A percentile compares a stretch with the other conserved stretches of the same genome.
Evolutionary conservation across 1,284 basidiomycete species (phyloP).

Genomic region (Sphaerobolus stellatus): DNA sequence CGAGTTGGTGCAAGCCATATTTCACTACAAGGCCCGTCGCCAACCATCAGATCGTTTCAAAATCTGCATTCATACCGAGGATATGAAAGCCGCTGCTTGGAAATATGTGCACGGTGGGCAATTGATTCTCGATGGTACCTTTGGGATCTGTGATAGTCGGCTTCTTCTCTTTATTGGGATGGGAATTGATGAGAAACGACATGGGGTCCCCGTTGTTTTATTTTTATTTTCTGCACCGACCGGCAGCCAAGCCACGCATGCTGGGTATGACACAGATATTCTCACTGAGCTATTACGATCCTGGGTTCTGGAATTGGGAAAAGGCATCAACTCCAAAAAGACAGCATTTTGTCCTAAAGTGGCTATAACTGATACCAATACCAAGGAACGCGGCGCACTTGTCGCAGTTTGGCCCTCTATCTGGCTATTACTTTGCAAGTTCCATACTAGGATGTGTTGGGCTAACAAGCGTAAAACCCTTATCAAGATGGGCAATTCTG

Average conservation of each 20-base stretch:
- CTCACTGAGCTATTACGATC: slow-evolving; percentile 26
- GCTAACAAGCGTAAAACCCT: slow-evolving; percentile 26
- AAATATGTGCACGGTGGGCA: slow-evolving; percentile 31
- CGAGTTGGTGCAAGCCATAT: slow-evolving; percentile 23
- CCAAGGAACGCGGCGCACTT: slow-evolving; percentile 34
- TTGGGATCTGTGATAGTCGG: slow-evolving; percentile 32
- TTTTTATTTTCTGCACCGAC: slow-evolving; percentile 39
- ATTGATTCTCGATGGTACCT: slow-evolving; percentile 39
- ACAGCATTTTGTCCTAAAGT: slow-evolving; percentile 26
- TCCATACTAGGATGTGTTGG: slow-evolving; percentile 37
- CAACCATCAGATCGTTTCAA: slow-evolving; percentile 23
- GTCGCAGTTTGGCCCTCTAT: slow-evolving; percentile 28
- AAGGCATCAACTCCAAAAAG: neutral
- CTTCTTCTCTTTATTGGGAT: slow-evolving; percentile 39
- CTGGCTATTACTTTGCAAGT: slow-evolving; percentile 37
- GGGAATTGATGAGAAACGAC: slow-evolving; percentile 28
- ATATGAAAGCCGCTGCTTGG: slow-evolving; percentile 37
- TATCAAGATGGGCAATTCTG: neutral
- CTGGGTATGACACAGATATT: slow-evolving; percentile 35
- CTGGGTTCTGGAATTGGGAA: slow-evolving; percentile 24
- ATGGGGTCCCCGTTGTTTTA: slow-evolving; percentile 34
- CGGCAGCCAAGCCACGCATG: slow-evolving; percentile 29
- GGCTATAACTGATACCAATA: slow-evolving; percentile 39
- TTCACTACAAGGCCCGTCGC: slow-evolving; percentile 26
- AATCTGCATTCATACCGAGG: slow-evolving; percentile 29